These are phyloP conservation scores for Fusarium brachygibbosum DNA, from an alignment of 2,329 filamentous ascomycete genomes.

Conservation along the genomic window DNA sequence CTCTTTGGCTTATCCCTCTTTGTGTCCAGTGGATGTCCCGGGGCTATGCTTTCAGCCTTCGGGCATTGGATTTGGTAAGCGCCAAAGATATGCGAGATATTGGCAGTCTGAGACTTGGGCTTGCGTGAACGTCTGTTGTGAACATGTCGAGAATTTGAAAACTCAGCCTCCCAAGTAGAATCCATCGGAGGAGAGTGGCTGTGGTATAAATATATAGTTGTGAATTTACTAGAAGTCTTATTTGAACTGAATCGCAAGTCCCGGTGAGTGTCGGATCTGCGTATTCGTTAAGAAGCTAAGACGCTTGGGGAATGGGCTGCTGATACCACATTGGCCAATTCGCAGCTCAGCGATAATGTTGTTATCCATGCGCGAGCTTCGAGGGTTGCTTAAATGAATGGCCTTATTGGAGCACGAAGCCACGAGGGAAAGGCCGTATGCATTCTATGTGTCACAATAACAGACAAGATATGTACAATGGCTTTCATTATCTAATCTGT, in stretches of 20 bases:
- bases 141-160: constrained; percentile 1
- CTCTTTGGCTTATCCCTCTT: not conserved
- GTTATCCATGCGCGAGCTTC: no score
- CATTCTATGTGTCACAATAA: no score
- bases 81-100: not conserved
- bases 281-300: not conserved
- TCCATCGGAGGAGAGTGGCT: not conserved
- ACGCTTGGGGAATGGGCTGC: not conserved
- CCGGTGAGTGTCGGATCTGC: no score
- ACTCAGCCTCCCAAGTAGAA: not conserved
- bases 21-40: not conserved
- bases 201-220: not conserved
- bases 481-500: no score
- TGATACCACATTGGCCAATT: not conserved
- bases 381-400: no score
- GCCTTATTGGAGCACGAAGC: no score
- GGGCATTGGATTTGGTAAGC: constrained; percentile 17
- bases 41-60: not conserved
- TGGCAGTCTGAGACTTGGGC: not conserved
- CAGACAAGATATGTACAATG: no score
- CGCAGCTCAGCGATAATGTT: not conserved
- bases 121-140: constrained; percentile 21
- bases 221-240: not conserved
- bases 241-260: not conserved
- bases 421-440: no score